Evolutionary conservation across 192 early-diverging fungal genomes (phyloP).

Genomic region (Tieghemiomyces parasiticus): DNA sequence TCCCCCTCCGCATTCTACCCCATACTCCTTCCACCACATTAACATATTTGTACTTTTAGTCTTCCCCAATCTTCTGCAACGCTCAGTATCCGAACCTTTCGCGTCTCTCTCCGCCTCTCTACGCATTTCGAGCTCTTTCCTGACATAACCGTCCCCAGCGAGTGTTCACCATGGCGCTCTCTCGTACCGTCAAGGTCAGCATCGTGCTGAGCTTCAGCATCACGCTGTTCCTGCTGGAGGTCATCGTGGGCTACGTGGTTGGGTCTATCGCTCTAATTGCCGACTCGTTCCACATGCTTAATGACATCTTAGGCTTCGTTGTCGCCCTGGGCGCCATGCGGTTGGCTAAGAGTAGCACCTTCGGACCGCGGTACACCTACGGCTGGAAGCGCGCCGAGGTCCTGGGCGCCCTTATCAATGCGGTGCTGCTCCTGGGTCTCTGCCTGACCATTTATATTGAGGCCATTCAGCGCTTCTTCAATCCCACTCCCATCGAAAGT

Average conservation of each 20-base stretch:
- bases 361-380: slow-evolving; percentile 55
- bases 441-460: slow-evolving; percentile 84
- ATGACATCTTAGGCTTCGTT: slow-evolving; percentile 57
- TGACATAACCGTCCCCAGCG: background rate
- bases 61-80: too few species aligned
- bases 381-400: slow-evolving; percentile 88
- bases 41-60: too few species aligned
- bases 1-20: too few species aligned
- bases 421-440: slow-evolving; percentile 76
- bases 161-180: slow-evolving; percentile 15
- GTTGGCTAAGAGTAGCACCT: slow-evolving; percentile 41
- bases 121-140: too few species aligned
- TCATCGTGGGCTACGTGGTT: slow-evolving; percentile 59
- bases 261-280: slow-evolving; percentile 73
- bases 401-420: slow-evolving; percentile 84
- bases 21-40: too few species aligned
- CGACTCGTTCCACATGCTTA: slow-evolving; percentile 89
- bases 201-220: slow-evolving; percentile 43
- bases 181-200: slow-evolving; percentile 36
- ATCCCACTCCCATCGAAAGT: slow-evolving; percentile 46
- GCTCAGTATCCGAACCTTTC: too few species aligned
- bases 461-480: slow-evolving; percentile 67
- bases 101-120: too few species aligned
- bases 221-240: slow-evolving; percentile 64
- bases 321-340: slow-evolving; percentile 71